Base-by-base conservation (phyloP, 208 protist species). In the Trypanosoma congolense region DNA sequence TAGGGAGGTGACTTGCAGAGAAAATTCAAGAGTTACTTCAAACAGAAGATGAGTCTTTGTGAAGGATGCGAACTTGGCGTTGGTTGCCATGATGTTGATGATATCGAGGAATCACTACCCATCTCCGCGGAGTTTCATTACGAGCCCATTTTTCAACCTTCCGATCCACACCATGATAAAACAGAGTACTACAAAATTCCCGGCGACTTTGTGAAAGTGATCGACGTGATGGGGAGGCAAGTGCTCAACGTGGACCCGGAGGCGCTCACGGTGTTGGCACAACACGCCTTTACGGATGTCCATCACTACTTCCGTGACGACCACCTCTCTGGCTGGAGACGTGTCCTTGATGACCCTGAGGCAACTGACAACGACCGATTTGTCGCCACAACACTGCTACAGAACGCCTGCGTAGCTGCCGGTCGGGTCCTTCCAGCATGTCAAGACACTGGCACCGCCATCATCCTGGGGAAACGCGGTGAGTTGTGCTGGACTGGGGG, bases 381-480 rank as follows among this genome's bases (percentile, higher is more conserved):
- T 75, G 96, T 99, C 22, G 96, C 96, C 1, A 72, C 87, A 24
- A 92, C 97, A 70, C 76, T 99, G 43, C 82, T 99, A 29, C 96
- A 97, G 71, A 98, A 99, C 73, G 96, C 96, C 40, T 93, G 90
- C 62, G 92, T 98, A 54, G 96, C 97, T 21, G 57, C 93, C 4
- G 88, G 81, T 29, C 74, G 73, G 51, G 75, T 96, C 22, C 78
- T 97, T 46, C 96, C 96, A 19, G 69, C 81, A 4, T 98, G 95
- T 75, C 97, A 98, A 80, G 97, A 98, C 50, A 98, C 97, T 16
- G 97, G 97, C 60, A 98, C 96, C 43, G 95, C 94, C n/a, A 98
- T 99, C 75, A 85, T 97, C 25, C 82, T 96, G 48, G 97, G 89
- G 44, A 98, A 98, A 81, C 87, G 92, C 46, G 97, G 97, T 29